These are phyloP conservation scores for Leersia perrieri DNA, from an alignment of 176 grass and related monocot genomes.

Conservation along the genomic window DNA sequence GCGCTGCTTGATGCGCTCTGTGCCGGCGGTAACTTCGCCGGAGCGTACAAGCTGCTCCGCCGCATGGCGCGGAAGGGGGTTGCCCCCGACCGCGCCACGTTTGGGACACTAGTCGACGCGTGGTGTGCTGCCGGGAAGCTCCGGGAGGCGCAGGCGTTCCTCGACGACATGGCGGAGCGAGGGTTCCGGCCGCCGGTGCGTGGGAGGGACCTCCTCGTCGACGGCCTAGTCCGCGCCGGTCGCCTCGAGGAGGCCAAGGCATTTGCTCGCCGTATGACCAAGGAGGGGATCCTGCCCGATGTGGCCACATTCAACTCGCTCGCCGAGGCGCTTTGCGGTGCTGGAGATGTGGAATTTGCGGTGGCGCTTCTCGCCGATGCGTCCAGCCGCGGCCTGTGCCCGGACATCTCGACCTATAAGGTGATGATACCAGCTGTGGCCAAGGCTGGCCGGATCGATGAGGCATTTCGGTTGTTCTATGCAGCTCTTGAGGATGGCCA, in stretches of 20 bases:
- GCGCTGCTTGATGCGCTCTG: slow-evolving; percentile 91
- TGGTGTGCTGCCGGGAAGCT: slow-evolving; percentile 93
- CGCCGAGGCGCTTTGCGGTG: slow-evolving; percentile 66
- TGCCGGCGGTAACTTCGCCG: slow-evolving; percentile 61
- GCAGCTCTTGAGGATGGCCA: slow-evolving; percentile 72
- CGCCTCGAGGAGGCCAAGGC: slow-evolving; percentile 78
- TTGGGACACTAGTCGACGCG: slow-evolving; percentile 84
- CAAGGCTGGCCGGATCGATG: slow-evolving; percentile 76
- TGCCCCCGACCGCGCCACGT: slow-evolving; percentile 69
- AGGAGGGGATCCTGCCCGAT: slow-evolving; percentile 90
- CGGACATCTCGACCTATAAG: slow-evolving; percentile 96
- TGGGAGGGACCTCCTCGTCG: slow-evolving; percentile 76
- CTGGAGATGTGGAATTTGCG: slow-evolving; percentile 61
- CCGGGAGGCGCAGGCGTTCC: slow-evolving; percentile 80
- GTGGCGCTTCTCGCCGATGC: slow-evolving; percentile 66
- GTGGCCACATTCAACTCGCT: slow-evolving; percentile 88
- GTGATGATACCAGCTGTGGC: slow-evolving; percentile 80
- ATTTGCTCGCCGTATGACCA: slow-evolving; percentile 87
- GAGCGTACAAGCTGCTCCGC: slow-evolving; percentile 84
- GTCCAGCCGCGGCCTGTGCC: slow-evolving; percentile 64
- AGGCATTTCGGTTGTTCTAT: slow-evolving; percentile 78
- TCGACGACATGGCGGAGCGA: slow-evolving; percentile 79
- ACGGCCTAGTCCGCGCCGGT: slow-evolving; percentile 80
- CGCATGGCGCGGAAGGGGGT: slow-evolving; percentile 81
- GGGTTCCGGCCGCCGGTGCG: slow-evolving; percentile 81